Evolutionary conservation across 495 filamentous ascomycete genomes (phyloP).

Genomic region (Penicillium malachiteum): DNA sequence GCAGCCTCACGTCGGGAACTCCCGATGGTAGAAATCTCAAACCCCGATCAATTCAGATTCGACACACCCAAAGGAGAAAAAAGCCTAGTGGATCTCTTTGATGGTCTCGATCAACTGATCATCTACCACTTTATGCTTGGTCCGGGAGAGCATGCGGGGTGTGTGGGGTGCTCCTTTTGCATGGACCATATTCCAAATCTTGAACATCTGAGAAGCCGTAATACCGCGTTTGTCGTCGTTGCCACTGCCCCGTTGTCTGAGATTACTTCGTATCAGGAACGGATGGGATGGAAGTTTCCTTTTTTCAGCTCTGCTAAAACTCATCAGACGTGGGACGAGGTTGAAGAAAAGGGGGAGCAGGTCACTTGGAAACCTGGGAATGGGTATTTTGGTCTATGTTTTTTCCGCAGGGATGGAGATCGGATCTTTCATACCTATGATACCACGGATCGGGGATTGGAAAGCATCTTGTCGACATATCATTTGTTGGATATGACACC

Average conservation of each 20-base stretch:
- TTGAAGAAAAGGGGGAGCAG: slow-evolving; percentile 23
- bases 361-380: not conserved
- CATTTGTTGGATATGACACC: slow-evolving; percentile 28
- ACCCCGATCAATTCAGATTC: slow-evolving; percentile 35
- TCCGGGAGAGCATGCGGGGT: slow-evolving; percentile 31
- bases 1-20: slow-evolving; percentile 31
- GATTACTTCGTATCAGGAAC: slow-evolving; percentile 34
- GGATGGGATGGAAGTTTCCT: slow-evolving; percentile 44
- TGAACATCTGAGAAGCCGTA: slow-evolving; percentile 29
- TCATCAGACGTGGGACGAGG: slow-evolving; percentile 16
- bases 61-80: slow-evolving; percentile 30
- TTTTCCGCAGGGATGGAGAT: slow-evolving; percentile 35
- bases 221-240: slow-evolving; percentile 37
- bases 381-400: slow-evolving; percentile 24
- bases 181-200: slow-evolving; percentile 40
- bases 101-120: slow-evolving; percentile 41
- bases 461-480: slow-evolving; percentile 26
- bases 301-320: slow-evolving; percentile 38
- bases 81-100: slow-evolving; percentile 39
- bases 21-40: slow-evolving; percentile 36
- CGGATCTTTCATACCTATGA: slow-evolving; percentile 44
- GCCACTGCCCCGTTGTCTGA: slow-evolving; percentile 37
- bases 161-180: slow-evolving; percentile 37
- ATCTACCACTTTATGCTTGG: slow-evolving; percentile 50
- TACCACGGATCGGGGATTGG: slow-evolving; percentile 37